A percentile compares a stretch with the other conserved stretches of the same genome.
These are phyloP conservation scores for Candida arabinofermentans DNA, from an alignment of 805 yeast species.

Conservation along the genomic window DNA sequence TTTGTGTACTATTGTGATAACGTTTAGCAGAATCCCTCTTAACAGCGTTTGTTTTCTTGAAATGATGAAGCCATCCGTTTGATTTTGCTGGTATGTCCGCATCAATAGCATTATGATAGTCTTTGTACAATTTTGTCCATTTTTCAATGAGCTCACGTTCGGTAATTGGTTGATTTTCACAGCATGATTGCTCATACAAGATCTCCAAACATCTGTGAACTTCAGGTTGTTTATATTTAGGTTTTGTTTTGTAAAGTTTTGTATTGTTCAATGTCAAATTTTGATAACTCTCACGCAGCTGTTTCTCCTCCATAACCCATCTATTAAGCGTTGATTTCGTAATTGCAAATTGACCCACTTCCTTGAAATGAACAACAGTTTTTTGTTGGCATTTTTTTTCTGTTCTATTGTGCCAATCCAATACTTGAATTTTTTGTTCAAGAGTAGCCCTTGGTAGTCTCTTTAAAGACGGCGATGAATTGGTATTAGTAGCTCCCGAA, in stretches of 20 bases:
- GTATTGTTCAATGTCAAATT: slow-evolving; percentile 25
- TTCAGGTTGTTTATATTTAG: slow-evolving; percentile 30
- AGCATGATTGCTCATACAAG: slow-evolving; percentile 34
- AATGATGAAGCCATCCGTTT: slow-evolving; percentile 40
- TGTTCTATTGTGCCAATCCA: slow-evolving; percentile 33
- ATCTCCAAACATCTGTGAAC: slow-evolving; percentile 34
- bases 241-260: slow-evolving; percentile 29
- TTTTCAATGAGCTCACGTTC: slow-evolving; percentile 31
- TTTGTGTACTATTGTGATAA: slow-evolving; percentile 19
- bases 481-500: too few species aligned
- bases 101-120: slow-evolving; percentile 15
- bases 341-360: slow-evolving; percentile 29
- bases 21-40: slow-evolving; percentile 26
- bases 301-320: slow-evolving; percentile 34
- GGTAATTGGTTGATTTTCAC: slow-evolving; percentile 25
- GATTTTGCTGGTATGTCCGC: slow-evolving; percentile 23
- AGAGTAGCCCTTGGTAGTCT: slow-evolving; percentile 34
- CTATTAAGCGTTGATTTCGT: slow-evolving; percentile 37
- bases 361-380: slow-evolving; percentile 32
- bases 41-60: slow-evolving; percentile 29
- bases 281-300: slow-evolving; percentile 28
- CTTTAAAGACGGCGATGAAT: too few species aligned
- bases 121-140: slow-evolving; percentile 25
- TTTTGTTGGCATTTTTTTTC: slow-evolving; percentile 32
- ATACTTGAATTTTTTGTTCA: slow-evolving; percentile 32